Evolutionary conservation across 2,329 filamentous ascomycete species (phyloP).

Genomic region (Metarhizium brunneum): DNA sequence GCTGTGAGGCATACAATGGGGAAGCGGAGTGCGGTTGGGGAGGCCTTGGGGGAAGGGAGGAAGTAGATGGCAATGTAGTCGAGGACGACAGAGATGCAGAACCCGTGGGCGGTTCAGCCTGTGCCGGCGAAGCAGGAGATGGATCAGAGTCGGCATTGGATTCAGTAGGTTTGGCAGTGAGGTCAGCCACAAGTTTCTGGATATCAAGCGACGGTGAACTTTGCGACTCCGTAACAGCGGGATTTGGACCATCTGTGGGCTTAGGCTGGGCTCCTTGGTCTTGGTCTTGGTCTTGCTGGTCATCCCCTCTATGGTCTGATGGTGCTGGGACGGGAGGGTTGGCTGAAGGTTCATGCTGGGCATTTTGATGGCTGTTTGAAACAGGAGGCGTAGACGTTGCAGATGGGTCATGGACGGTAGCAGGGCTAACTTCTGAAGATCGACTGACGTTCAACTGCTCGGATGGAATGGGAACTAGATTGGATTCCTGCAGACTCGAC

Average conservation of each 20-base stretch:
- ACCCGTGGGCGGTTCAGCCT: conserved; percentile 16
- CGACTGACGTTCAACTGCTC: conserved; percentile 24
- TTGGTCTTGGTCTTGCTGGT: conserved; percentile 10
- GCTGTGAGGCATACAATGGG: conserved; percentile 28
- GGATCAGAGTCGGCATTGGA: conserved; percentile 20
- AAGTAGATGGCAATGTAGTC: conserved; percentile 25
- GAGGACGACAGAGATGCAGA: conserved; percentile 20
- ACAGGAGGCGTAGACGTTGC: conserved; percentile 11
- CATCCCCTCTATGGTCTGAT: conserved; percentile 14
- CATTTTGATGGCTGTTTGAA: conserved; percentile 13
- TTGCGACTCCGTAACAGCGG: conserved; percentile 18
- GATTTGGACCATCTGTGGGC: conserved; percentile 18
- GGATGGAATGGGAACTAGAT: conserved; percentile 30
- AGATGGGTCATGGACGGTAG: conserved; percentile 23
- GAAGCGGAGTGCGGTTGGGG: conserved; percentile 28
- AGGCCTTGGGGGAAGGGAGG: conserved; percentile 39
- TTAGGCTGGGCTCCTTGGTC: conserved; percentile 12
- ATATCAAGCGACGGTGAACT: conserved; percentile 25
- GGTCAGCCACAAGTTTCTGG: conserved; percentile 31
- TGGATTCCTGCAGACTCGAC: conserved; percentile 30
- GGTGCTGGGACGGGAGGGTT: conserved; percentile 13
- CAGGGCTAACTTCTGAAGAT: conserved; percentile 20
- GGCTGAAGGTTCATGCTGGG: conserved; percentile 10
- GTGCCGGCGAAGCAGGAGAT: conserved; percentile 15
- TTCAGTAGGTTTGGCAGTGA: conserved; percentile 25